These are phyloP conservation scores for Colletotrichum karsti DNA, from an alignment of 2,329 filamentous ascomycete genomes.

Conservation along the genomic window DNA sequence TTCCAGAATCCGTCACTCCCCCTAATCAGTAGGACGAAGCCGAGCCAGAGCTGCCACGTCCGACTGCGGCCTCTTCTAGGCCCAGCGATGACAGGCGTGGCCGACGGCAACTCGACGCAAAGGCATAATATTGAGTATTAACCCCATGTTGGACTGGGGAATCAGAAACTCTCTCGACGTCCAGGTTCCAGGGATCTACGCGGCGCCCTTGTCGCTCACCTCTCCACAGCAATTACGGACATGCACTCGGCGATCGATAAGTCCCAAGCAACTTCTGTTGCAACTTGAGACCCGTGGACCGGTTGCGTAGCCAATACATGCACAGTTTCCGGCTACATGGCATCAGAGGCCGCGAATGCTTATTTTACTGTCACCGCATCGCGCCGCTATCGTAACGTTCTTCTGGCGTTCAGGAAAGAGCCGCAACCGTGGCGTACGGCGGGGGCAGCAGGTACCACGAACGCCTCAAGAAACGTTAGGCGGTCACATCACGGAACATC, in stretches of 20 bases:
- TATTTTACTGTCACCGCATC: background rate
- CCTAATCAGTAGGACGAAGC: background rate
- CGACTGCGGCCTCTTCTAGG: background rate
- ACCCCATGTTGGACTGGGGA: background rate
- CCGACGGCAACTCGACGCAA: background rate
- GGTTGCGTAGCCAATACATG: slow-evolving; percentile 11
- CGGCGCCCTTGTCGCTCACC: slow-evolving; percentile 19
- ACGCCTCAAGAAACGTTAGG: background rate
- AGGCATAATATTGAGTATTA: slow-evolving; percentile 16
- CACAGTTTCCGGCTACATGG: background rate
- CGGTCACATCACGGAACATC: background rate
- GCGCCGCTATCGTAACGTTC: too few species aligned
- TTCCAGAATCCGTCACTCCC: background rate
- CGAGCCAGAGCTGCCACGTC: background rate
- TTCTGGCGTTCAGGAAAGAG: too few species aligned
- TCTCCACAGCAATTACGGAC: slow-evolving; percentile 19
- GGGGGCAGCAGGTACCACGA: background rate
- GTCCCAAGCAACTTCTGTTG: slow-evolving; percentile 15
- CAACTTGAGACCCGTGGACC: slow-evolving; percentile 13
- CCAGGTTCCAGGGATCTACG: background rate
- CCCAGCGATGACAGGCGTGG: background rate
- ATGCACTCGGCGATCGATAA: slow-evolving; percentile 15
- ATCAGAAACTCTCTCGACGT: slow-evolving; percentile 1
- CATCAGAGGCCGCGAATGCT: background rate
- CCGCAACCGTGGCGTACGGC: too few species aligned